These are phyloP conservation scores for Colletotrichum sp. DNA, from an alignment of 2,329 filamentous ascomycete genomes.

Conservation along the genomic window DNA sequence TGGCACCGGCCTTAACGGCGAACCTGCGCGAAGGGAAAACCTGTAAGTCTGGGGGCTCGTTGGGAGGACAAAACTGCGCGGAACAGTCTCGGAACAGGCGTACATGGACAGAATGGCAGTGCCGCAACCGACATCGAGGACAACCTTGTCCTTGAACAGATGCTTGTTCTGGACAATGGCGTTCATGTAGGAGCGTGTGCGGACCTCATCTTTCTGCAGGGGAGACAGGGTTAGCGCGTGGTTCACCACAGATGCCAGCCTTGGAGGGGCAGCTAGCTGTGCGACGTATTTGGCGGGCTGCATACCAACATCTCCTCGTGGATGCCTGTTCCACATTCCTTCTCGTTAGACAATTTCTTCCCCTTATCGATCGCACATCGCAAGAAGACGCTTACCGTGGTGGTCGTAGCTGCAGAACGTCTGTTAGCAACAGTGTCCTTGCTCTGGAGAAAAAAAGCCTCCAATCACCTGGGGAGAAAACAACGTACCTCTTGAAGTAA, in stretches of 20 bases:
- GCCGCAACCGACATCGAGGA: conserved; percentile 96
- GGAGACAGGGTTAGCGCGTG: background rate
- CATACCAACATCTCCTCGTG: conserved; percentile 98
- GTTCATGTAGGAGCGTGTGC: conserved; percentile 95
- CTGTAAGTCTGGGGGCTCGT: background rate
- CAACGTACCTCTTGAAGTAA: conserved; percentile 91
- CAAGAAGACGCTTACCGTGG: conserved; percentile 70
- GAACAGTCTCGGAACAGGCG: conserved; percentile 30
- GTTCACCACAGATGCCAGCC: background rate
- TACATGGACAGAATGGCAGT: conserved; percentile 99
- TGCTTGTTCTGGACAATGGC: conserved; percentile 97
- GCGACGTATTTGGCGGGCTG: conserved; percentile 30
- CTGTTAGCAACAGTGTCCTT: conserved; percentile 22
- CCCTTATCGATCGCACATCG: background rate
- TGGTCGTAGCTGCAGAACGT: conserved; percentile 81
- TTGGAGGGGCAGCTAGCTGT: background rate
- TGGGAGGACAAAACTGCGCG: background rate
- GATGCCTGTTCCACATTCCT: conserved; percentile 65
- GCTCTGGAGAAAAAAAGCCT: background rate
- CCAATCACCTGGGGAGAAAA: conserved; percentile 5
- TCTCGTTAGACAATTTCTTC: conserved; percentile 15
- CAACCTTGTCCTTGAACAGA: conserved; percentile 81
- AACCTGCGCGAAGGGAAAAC: conserved; percentile 67
- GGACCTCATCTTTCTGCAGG: conserved; percentile 93
- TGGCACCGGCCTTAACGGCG: conserved; percentile 92